Evolutionary conservation across 768 basidiomycete species (phyloP), one percentile per base, ranked within the genome.

Genomic region (Lentinula sp.): DNA sequence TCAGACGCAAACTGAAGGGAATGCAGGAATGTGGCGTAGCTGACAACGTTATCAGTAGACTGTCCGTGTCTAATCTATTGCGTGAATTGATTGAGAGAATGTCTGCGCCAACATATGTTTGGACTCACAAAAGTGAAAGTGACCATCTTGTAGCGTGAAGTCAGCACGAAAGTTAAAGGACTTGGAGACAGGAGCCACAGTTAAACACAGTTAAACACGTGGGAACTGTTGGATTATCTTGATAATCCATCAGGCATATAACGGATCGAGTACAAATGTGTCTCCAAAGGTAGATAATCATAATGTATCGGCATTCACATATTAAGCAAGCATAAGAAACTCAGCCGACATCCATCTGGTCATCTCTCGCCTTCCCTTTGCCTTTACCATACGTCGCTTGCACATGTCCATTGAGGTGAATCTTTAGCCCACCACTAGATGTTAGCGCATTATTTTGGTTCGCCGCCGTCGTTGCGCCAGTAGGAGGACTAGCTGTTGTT

Each of bases 331-430:
- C 51, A 52, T 28, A 11, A 52, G 18, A 55, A 31, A 4, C 10
- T 80, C 71, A 88, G 67, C 86, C 85, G 61, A 88, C 76, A 70
- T 89, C 87, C 87, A 89, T 89, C 64, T 78, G 84, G 65, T 87
- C 84, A 39, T 75, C 77, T 54, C 71, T 73, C 21, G 74, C 81
- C 60, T 74, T 77, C 62, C 75, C 80, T 71, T 85, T 85, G 43
- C 80, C 80, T 70, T 81, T 82, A 59, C 67, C 70, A 63, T 67
- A 71, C 23, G 42, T 65, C 69, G 54, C 65, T 70, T 53, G 64
- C 66, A 62, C 49, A 74, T 65, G 71, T 71, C 72, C 75, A 68
- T 69, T 62, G 62, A 52, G 52, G 62, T 60, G 61, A 51, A 57
- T 60, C 67, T 63, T 62, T 65, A 39, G 53, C 64, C 62, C 64